Evolutionary conservation across 345 rosid genomes (phyloP), one percentile per base, ranked within the genome.

Genomic region (Eucalyptus lansdowneana): DNA sequence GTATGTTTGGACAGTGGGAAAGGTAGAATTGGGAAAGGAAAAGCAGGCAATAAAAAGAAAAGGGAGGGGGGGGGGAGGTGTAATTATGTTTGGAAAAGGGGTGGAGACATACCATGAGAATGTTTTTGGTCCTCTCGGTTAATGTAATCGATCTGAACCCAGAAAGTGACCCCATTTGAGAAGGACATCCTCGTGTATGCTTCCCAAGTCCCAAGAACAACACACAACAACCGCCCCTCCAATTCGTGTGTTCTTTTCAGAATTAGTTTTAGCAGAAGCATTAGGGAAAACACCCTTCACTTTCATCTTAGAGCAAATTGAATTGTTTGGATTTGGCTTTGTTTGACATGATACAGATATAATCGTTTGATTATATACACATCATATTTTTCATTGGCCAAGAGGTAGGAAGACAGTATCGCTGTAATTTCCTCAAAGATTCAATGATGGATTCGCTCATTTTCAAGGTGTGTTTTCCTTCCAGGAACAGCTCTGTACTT

Each of bases 41-140:
- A 50, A 87, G 89, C 86, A 88, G 90, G 40, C 56, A 87, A 90
- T 54, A 81, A 69, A 56, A 60, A 69, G 67, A 37, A 72, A 72
- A 72, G 42, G 24, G 24, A 19, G 24, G 54, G 22, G 9, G 6
- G 44, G 45, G 45, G 44, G 83, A 37, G 27, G 27, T 21, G 80
- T 89, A 89, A 87, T 88, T 56, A 62, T 89, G 44, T 47, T 60
- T 34, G 89, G 29, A 87, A 89, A 90, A 91, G 87, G 87, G 90
- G 91, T 88, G 90, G 90, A 90, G 91, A 89, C 90, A 91, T 89
- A 88, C 91, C 94, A 92, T 91, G 92, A 90, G 94, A 91, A 93
- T 93, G 94, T 91, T 92, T 91, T 92, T 72, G 93, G 94, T 88
- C 89, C 92, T 91, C 89, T 67, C 29, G 24, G 92, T 87, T 89